These are phyloP conservation scores for Termitomyces titanicus DNA, from an alignment of 768 basidiomycete species.

Conservation along the genomic window DNA sequence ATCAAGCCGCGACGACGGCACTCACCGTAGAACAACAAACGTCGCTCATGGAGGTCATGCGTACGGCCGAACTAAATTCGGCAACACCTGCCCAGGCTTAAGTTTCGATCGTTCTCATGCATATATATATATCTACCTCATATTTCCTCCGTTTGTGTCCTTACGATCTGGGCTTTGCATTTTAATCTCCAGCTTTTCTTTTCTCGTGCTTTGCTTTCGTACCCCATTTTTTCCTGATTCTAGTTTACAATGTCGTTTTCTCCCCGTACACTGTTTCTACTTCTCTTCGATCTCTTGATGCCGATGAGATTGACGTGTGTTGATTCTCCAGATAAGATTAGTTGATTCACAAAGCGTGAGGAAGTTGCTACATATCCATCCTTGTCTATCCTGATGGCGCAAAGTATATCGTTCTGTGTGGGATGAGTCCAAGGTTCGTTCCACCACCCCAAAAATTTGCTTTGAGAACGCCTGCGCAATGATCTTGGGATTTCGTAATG, in stretches of 20 bases:
- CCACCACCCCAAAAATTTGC: background rate
- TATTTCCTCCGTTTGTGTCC: slow-evolving; percentile 12
- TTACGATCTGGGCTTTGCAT: slow-evolving; percentile 8
- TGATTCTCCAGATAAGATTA: background rate
- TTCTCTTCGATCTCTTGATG: background rate
- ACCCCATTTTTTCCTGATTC: slow-evolving; percentile 1
- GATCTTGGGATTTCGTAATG: background rate
- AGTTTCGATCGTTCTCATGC: background rate
- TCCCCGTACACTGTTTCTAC: background rate
- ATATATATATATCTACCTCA: slow-evolving; percentile 7
- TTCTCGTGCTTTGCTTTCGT: slow-evolving; percentile 7
- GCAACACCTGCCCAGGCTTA: slow-evolving; percentile 5
- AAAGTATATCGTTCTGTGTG: background rate
- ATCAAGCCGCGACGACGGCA: slow-evolving; percentile 70
- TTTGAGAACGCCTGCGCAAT: background rate
- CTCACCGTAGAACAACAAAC: slow-evolving; percentile 76
- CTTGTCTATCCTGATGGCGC: background rate
- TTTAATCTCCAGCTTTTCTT: slow-evolving; percentile 4
- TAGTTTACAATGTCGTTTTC: slow-evolving; percentile 5
- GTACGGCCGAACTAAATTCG: slow-evolving; percentile 47
- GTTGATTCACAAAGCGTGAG: background rate
- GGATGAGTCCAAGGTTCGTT: background rate
- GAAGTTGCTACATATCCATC: background rate
- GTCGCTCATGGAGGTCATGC: slow-evolving; percentile 82
- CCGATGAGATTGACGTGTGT: background rate